Conservation (phyloP, 2,329 filamentous ascomycete species). For the Curvularia sp. region DNA sequence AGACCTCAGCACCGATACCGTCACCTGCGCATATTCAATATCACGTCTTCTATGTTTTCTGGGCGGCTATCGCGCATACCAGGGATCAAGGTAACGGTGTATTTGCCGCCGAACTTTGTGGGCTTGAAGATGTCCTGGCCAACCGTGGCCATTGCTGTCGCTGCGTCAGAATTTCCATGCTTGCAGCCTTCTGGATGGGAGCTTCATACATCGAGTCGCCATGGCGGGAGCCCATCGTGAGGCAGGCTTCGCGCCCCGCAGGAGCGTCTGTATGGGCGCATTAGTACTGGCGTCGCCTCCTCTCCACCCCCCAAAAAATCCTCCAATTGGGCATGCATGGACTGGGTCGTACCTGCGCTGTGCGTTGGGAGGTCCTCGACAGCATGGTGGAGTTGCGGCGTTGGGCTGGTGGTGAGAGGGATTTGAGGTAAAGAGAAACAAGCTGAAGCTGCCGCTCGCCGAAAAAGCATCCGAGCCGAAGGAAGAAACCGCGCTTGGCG, state of each 20-base stretch:
- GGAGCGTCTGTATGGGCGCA: slow-evolving; percentile 58
- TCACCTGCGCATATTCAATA: slow-evolving; percentile 65
- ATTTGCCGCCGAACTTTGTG: slow-evolving; percentile 98
- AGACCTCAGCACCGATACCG: slow-evolving; percentile 96
- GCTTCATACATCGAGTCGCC: slow-evolving; percentile 61
- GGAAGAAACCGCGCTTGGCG: slow-evolving; percentile 39
- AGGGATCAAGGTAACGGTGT: slow-evolving; percentile 97
- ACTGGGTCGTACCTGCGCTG: slow-evolving; percentile 57
- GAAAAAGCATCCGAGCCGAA: slow-evolving; percentile 43
- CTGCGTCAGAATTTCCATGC: slow-evolving; percentile 24
- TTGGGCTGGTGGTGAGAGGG: slow-evolving; percentile 45
- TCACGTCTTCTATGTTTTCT: slow-evolving; percentile 12
- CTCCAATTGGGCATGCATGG: slow-evolving; percentile 35
- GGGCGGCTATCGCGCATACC: slow-evolving; percentile 61
- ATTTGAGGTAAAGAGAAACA: slow-evolving; percentile 43
- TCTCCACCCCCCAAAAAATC: slow-evolving; percentile 1
- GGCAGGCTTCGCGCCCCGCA: slow-evolving; percentile 61
- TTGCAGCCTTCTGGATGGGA: background rate
- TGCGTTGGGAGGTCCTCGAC: slow-evolving; percentile 55
- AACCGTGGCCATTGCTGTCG: slow-evolving; percentile 65
- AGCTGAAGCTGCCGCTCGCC: slow-evolving; percentile 44
- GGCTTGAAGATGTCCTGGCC: slow-evolving; percentile 98
- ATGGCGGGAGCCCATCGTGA: slow-evolving; percentile 59
- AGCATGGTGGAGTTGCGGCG: slow-evolving; percentile 51
- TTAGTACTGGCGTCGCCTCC: slow-evolving; percentile 30